phyloP scores from a whole-genome alignment of 306 rosid genomes.

The Alnus rubra region DNA sequence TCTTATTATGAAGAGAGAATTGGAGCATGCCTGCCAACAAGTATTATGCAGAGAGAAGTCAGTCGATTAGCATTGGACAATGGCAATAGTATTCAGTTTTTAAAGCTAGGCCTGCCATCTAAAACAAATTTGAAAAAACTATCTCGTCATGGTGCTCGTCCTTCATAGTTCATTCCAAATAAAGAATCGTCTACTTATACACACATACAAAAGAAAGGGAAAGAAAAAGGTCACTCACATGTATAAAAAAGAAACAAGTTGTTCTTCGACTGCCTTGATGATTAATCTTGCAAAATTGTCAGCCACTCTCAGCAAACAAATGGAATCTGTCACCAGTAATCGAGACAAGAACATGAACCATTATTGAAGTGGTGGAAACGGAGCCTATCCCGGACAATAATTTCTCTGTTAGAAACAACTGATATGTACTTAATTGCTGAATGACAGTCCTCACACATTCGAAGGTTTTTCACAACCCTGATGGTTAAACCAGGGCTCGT shows the following conservation, averaged over 20 bases:
- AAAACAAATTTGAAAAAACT: too few species aligned
- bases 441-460: conserved; percentile 95
- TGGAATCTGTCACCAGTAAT: conserved; percentile 66
- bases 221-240: background rate
- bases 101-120: background rate
- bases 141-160: background rate
- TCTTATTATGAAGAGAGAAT: too few species aligned
- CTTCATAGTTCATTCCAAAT: background rate
- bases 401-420: conserved; percentile 59
- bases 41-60: too few species aligned
- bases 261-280: background rate
- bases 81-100: background rate
- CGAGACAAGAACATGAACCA: conserved; percentile 78
- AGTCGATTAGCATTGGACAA: background rate
- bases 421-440: conserved; percentile 76
- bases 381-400: conserved; percentile 75
- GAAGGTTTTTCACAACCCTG: conserved; percentile 80
- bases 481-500: conserved; percentile 51
- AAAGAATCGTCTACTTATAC: background rate
- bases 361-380: conserved; percentile 80
- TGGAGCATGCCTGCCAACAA: too few species aligned
- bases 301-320: background rate
- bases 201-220: background rate
- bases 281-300: conserved; percentile 17
- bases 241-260: background rate